These are phyloP conservation scores for Mayamaea pseudoterrestris DNA, from an alignment of 108 stramenopile genomes.

Conservation along the genomic window DNA sequence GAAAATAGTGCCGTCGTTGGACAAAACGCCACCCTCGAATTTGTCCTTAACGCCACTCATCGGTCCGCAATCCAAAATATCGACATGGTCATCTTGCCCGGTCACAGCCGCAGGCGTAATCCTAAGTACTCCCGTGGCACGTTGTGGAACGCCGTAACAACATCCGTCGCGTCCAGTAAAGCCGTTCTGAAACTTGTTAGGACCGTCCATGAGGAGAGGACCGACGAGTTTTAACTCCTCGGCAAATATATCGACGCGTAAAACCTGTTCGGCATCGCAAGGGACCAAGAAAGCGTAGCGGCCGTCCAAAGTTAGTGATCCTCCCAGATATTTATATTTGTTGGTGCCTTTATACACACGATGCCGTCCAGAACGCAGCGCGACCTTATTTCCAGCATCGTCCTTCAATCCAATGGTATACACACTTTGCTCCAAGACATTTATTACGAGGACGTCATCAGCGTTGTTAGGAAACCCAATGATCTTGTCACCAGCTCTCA, in stretches of 20 bases:
- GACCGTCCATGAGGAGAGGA: conserved; percentile 49
- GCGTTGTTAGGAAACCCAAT: conserved; percentile 72
- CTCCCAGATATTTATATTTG: conserved; percentile 82
- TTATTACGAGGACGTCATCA: conserved; percentile 56
- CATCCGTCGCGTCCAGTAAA: conserved; percentile 39
- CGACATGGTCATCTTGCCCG: conserved; percentile 50
- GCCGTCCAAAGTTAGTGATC: conserved; percentile 58
- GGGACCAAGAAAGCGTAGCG: conserved; percentile 77
- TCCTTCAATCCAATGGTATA: conserved; percentile 9
- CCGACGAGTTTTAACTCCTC: conserved; percentile 32
- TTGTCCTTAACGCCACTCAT: conserved; percentile 34
- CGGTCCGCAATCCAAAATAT: conserved; percentile 26
- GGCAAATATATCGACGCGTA: conserved; percentile 44
- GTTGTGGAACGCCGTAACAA: conserved; percentile 73
- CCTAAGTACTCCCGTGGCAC: conserved; percentile 53
- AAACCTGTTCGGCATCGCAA: conserved; percentile 55
- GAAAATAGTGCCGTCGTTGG: conserved; percentile 51
- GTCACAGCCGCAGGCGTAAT: conserved; percentile 16
- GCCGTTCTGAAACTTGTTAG: conserved; percentile 91
- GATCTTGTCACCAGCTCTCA: conserved; percentile 47
- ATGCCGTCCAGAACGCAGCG: conserved; percentile 52
- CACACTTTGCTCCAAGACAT: conserved; percentile 17
- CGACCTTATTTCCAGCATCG: not conserved
- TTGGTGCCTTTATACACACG: conserved; percentile 65
- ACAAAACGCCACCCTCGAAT: conserved; percentile 70